Percentiles rank a stretch among this genome's conserved stretches.
phyloP scores from a whole-genome alignment of 495 filamentous ascomycete genomes.

The Talaromyces wortmannii region DNA sequence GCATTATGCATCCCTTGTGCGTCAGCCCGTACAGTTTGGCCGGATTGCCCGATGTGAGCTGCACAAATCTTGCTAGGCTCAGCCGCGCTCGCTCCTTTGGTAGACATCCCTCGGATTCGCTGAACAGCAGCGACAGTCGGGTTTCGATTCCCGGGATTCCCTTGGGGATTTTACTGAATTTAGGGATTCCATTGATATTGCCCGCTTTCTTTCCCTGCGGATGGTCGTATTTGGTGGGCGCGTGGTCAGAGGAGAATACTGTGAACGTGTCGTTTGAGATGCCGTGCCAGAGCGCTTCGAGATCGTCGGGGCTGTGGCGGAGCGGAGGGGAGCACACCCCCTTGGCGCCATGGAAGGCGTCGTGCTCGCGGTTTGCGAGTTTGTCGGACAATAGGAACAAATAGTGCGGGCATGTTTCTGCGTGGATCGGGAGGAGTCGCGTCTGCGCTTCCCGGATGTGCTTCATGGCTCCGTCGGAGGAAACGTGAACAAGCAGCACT shows the following conservation, averaged over 20 bases:
- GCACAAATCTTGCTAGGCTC: conserved; percentile 47
- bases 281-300: conserved; percentile 34
- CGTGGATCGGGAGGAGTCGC: conserved; percentile 47
- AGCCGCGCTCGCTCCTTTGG: conserved; percentile 25
- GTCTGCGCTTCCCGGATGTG: conserved; percentile 52
- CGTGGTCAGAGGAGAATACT: conserved; percentile 33
- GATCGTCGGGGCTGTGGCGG: conserved; percentile 22
- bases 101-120: not conserved
- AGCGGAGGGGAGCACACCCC: conserved; percentile 42
- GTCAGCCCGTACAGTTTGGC: conserved; percentile 56
- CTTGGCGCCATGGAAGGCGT: conserved; percentile 46
- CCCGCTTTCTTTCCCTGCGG: conserved; percentile 30
- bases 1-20: conserved; percentile 47
- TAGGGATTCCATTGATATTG: conserved; percentile 5
- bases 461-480: conserved; percentile 36
- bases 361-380: conserved; percentile 23
- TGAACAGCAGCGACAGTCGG: conserved; percentile 26
- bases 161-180: conserved; percentile 42
- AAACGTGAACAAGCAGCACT: conserved; percentile 53
- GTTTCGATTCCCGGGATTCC: conserved; percentile 55
- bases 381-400: conserved; percentile 48
- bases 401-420: conserved; percentile 62
- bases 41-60: conserved; percentile 48
- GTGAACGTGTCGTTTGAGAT: conserved; percentile 41
- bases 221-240: conserved; percentile 29